phyloP scores from a whole-genome alignment of 768 basidiomycete species.

The Tulasnella sp. region DNA sequence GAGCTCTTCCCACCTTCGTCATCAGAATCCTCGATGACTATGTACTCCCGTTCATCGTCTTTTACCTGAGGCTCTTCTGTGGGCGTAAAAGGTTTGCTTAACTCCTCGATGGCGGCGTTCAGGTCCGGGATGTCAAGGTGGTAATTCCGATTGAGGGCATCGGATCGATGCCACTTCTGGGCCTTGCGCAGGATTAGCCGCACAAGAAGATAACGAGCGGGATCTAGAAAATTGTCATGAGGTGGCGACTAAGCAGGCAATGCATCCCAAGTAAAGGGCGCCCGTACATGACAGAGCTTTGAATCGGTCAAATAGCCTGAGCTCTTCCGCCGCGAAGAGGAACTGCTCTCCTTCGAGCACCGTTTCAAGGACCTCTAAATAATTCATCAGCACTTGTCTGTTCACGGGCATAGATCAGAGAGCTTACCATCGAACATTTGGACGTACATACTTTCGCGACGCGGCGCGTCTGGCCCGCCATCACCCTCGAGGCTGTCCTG shows the following conservation, averaged over 20 bases:
- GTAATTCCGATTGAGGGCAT: constrained; percentile 42
- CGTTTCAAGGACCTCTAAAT: constrained; percentile 53
- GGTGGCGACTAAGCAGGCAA: not conserved
- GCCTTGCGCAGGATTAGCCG: constrained; percentile 59
- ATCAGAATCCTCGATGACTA: constrained; percentile 43
- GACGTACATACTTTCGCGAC: constrained; percentile 28
- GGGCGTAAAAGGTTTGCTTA: constrained; percentile 37
- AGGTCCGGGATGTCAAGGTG: constrained; percentile 41
- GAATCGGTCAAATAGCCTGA: constrained; percentile 44
- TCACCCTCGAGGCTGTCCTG: not conserved
- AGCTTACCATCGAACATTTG: constrained; percentile 23
- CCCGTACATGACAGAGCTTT: constrained; percentile 51
- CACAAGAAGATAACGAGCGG: constrained; percentile 56
- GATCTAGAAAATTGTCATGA: not conserved
- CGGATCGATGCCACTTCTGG: constrained; percentile 51
- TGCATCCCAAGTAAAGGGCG: not conserved
- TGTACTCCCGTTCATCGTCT: constrained; percentile 24
- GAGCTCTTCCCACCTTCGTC: constrained; percentile 39
- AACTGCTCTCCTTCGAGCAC: constrained; percentile 49
- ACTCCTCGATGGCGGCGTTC: constrained; percentile 42
- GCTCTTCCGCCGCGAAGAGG: constrained; percentile 51
- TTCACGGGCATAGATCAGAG: not conserved
- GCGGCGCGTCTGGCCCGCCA: not conserved
- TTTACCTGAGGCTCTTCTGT: not conserved
- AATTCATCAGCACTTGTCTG: not conserved